Evolutionary conservation across 1,284 basidiomycete species (phyloP).

Genomic region (Volvariella volvacea): DNA sequence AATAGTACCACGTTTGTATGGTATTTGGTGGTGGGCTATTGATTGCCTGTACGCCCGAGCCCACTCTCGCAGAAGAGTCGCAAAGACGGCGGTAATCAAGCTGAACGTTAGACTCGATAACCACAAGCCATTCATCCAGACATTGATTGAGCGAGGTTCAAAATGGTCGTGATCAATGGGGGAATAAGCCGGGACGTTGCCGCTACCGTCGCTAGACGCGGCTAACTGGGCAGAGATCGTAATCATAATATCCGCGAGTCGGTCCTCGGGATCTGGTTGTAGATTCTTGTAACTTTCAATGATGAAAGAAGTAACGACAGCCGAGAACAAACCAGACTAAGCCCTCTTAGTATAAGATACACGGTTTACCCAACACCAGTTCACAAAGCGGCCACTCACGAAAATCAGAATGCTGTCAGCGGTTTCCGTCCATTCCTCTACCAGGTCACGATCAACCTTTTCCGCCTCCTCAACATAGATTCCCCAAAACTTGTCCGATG

Average conservation of each 20-base stretch:
- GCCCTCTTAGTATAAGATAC: too few species aligned
- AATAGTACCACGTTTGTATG: background rate
- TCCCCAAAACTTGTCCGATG: background rate
- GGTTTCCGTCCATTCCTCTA: background rate
- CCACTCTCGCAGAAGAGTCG: constrained; percentile 12
- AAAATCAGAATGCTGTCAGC: background rate
- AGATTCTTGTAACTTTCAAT: constrained; percentile 8
- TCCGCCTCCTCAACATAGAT: background rate
- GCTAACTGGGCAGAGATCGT: background rate
- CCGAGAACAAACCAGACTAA: constrained; percentile 14
- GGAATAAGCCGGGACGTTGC: background rate
- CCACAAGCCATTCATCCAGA: constrained; percentile 11
- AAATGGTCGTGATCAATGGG: background rate
- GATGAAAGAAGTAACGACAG: constrained; percentile 9
- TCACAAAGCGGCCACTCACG: background rate
- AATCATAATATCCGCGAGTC: background rate
- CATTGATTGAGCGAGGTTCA: background rate
- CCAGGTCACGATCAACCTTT: background rate
- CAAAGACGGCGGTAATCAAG: constrained; percentile 8
- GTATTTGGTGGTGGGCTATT: constrained; percentile 6
- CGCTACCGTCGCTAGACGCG: background rate
- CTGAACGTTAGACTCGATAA: constrained; percentile 11
- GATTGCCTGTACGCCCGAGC: constrained; percentile 8
- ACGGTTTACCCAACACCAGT: too few species aligned
- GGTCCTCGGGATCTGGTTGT: background rate